Evolutionary conservation across 768 basidiomycete species (phyloP).

Genomic region (Termitomyces sp.): DNA sequence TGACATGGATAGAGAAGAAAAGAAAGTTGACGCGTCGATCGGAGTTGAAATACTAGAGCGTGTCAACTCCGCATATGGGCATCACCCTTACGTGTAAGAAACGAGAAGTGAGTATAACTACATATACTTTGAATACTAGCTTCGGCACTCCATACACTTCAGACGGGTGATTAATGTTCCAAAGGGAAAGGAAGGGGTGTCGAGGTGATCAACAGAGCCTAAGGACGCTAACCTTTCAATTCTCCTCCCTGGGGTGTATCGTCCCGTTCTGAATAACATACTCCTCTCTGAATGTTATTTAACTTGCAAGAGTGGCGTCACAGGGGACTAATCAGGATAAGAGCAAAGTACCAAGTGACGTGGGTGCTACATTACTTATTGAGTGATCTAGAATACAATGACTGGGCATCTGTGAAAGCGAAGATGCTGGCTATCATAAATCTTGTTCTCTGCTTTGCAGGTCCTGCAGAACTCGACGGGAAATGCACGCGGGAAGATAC

Average conservation of each 20-base stretch:
- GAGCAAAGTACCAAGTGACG: not conserved
- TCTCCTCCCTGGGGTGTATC: too few relatives aligned
- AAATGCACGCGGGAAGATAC: not conserved
- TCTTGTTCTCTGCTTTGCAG: not conserved
- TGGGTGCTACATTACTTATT: not conserved
- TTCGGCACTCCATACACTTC: too few relatives aligned
- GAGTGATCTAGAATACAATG: not conserved
- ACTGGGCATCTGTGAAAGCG: not conserved
- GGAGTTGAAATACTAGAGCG: slow-evolving; percentile 26
- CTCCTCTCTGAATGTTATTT: too few relatives aligned
- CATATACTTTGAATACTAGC: too few relatives aligned
- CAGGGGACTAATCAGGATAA: not conserved
- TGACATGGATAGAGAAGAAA: slow-evolving; percentile 20
- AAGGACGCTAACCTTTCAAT: too few relatives aligned
- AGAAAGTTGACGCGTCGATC: slow-evolving; percentile 29
- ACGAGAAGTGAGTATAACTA: too few relatives aligned
- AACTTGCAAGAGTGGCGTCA: not conserved
- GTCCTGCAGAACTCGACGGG: not conserved
- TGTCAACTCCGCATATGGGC: slow-evolving; percentile 29
- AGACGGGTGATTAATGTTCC: not conserved
- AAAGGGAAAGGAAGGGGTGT: too few relatives aligned
- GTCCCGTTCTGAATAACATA: too few relatives aligned
- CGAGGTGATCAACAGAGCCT: too few relatives aligned
- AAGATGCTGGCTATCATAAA: not conserved
- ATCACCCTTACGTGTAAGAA: not conserved